These are phyloP conservation scores for Xylaria sp. DNA, from an alignment of 2,329 filamentous ascomycete genomes.

Conservation along the genomic window DNA sequence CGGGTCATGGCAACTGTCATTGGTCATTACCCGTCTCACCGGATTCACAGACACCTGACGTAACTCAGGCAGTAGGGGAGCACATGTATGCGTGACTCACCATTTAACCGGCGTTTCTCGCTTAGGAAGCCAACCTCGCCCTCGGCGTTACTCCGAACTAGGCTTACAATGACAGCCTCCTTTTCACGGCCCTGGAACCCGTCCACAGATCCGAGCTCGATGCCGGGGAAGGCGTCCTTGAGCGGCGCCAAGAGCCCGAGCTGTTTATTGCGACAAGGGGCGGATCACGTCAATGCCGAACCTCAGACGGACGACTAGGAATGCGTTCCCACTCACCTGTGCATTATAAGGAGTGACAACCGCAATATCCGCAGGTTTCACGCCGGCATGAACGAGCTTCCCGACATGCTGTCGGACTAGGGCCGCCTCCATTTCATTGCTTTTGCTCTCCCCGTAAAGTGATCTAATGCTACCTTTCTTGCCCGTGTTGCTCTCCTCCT, in stretches of 20 bases:
- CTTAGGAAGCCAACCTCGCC: conserved; percentile 92
- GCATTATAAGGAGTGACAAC: conserved; percentile 97
- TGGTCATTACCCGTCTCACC: conserved; percentile 10
- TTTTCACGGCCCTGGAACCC: conserved; percentile 98
- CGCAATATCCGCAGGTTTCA: conserved; percentile 86
- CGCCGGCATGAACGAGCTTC: conserved; percentile 79
- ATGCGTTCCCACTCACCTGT: conserved; percentile 64
- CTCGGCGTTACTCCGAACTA: conserved; percentile 90
- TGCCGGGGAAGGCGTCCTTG: conserved; percentile 82
- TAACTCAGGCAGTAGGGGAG: neutral
- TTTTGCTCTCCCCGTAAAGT: conserved; percentile 62
- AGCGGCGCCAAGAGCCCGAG: conserved; percentile 82
- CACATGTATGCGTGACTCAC: conserved; percentile 62
- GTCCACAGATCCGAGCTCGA: conserved; percentile 96
- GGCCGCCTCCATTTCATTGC: conserved; percentile 87
- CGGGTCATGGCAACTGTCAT: conserved; percentile 91
- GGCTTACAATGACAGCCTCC: conserved; percentile 90
- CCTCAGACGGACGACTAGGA: neutral
- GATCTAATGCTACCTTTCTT: conserved; percentile 62
- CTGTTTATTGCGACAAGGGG: conserved; percentile 53
- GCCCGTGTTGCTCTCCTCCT: conserved; percentile 64
- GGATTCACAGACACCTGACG: neutral
- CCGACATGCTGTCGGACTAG: conserved; percentile 83
- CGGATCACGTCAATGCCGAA: conserved; percentile 26
- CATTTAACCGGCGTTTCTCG: conserved; percentile 92